These are phyloP conservation scores for Pleurotus pulmonarius DNA, from an alignment of 768 basidiomycete genomes.

Conservation along the genomic window DNA sequence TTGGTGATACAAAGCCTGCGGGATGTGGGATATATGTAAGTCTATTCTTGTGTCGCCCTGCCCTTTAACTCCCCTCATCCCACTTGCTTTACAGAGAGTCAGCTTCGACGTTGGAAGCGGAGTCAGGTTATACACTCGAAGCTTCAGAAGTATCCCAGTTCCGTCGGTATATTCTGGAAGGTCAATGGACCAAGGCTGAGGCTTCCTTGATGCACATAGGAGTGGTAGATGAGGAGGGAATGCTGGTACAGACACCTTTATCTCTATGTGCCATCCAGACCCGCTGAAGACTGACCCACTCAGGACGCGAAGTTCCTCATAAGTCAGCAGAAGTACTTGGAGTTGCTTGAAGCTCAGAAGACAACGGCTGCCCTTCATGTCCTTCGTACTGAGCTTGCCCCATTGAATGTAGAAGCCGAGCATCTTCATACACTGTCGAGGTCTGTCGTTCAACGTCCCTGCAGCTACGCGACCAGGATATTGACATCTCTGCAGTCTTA, in stretches of 20 bases:
- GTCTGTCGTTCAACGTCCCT: conserved; percentile 35
- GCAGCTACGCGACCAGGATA: too few relatives aligned
- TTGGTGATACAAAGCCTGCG: conserved; percentile 85
- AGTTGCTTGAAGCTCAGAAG: conserved; percentile 79
- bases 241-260: conserved; percentile 50
- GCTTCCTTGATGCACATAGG: conserved; percentile 64
- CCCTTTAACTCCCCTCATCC: not conserved
- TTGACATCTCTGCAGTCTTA: conserved; percentile 38
- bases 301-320: conserved; percentile 86
- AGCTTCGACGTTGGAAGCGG: conserved; percentile 83
- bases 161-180: conserved; percentile 73
- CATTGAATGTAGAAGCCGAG: conserved; percentile 74
- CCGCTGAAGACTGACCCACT: conserved; percentile 4
- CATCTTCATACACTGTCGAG: conserved; percentile 86
- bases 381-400: conserved; percentile 84
- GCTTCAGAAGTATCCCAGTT: conserved; percentile 74
- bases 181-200: conserved; percentile 79
- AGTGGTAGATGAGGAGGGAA: conserved; percentile 60
- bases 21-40: conserved; percentile 80
- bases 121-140: conserved; percentile 90
- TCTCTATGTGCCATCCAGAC: not conserved
- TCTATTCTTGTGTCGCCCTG: conserved; percentile 12
- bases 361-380: conserved; percentile 82
- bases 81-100: conserved; percentile 59
- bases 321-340: conserved; percentile 93